A percentile compares a stretch with the other conserved stretches of the same genome.
Conservation (phyloP, 495 filamentous ascomycete genomes). For the Cairneyella variabilis region DNA sequence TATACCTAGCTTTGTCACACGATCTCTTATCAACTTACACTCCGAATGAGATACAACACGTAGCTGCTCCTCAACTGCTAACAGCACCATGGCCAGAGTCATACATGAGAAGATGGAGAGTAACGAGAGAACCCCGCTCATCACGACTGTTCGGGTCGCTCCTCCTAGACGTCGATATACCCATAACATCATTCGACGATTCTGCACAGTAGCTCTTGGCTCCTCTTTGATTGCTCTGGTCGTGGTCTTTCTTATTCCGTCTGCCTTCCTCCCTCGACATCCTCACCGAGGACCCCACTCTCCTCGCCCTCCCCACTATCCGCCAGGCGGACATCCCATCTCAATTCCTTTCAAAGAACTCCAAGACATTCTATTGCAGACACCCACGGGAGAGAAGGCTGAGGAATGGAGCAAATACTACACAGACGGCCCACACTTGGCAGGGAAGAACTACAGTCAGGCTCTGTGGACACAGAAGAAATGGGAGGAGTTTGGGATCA, state of each 20-base stretch:
- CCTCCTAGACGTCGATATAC: conserved; percentile 58
- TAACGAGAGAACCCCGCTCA: conserved; percentile 58
- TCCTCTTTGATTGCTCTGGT: conserved; percentile 41
- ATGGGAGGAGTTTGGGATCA: conserved; percentile 81
- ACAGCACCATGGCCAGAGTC: neutral
- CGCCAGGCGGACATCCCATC: conserved; percentile 31
- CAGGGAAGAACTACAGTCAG: conserved; percentile 73
- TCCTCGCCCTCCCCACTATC: conserved; percentile 20
- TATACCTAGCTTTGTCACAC: neutral
- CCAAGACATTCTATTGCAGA: conserved; percentile 63
- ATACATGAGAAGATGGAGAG: conserved; percentile 46
- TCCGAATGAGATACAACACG: neutral
- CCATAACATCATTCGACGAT: conserved; percentile 56
- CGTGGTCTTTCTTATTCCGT: conserved; percentile 50
- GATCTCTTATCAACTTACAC: neutral
- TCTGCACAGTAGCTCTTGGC: conserved; percentile 2
- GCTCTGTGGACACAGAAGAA: conserved; percentile 82
- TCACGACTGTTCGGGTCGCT: conserved; percentile 52
- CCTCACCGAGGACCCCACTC: conserved; percentile 26
- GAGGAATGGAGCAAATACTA: conserved; percentile 90
- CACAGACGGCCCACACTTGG: conserved; percentile 81
- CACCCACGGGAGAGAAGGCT: conserved; percentile 63
- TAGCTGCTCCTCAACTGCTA: conserved; percentile 35
- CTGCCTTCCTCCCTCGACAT: conserved; percentile 43
- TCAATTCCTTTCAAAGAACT: conserved; percentile 60